phyloP scores from a whole-genome alignment of 2,329 filamentous ascomycete genomes.

The Xylaria sp. region DNA sequence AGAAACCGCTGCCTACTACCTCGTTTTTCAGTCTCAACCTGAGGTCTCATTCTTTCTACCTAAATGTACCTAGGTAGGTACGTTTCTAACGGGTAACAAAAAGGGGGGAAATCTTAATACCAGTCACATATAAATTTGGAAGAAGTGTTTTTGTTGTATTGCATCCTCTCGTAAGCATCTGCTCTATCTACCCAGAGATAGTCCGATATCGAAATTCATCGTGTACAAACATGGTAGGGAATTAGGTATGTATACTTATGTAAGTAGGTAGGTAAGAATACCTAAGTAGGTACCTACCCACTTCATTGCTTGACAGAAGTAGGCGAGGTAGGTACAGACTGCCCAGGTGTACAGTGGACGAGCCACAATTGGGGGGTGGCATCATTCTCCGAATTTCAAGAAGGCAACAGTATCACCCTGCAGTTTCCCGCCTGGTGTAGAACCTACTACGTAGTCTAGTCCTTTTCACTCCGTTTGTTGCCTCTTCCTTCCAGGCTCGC shows the following conservation, averaged over 20 bases:
- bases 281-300: too few relatives aligned
- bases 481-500: background rate
- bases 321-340: background rate
- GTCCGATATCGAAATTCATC: background rate
- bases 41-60: background rate
- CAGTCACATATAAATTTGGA: too few relatives aligned
- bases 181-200: too few relatives aligned
- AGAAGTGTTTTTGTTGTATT: too few relatives aligned
- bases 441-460: background rate
- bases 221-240: too few relatives aligned
- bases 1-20: conserved; percentile 8
- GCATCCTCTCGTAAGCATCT: too few relatives aligned
- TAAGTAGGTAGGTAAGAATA: too few relatives aligned
- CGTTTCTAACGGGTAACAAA: too few relatives aligned
- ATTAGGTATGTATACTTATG: too few relatives aligned
- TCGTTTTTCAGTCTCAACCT: background rate
- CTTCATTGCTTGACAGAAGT: background rate
- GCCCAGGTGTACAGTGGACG: too few relatives aligned
- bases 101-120: too few relatives aligned
- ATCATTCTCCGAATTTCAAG: background rate
- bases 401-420: background rate
- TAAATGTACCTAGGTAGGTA: background rate
- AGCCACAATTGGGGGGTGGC: background rate
- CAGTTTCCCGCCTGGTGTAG: background rate
- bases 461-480: background rate